Conservation (phyloP, 805 yeast species). For the Saturnispora quitensis region DNA sequence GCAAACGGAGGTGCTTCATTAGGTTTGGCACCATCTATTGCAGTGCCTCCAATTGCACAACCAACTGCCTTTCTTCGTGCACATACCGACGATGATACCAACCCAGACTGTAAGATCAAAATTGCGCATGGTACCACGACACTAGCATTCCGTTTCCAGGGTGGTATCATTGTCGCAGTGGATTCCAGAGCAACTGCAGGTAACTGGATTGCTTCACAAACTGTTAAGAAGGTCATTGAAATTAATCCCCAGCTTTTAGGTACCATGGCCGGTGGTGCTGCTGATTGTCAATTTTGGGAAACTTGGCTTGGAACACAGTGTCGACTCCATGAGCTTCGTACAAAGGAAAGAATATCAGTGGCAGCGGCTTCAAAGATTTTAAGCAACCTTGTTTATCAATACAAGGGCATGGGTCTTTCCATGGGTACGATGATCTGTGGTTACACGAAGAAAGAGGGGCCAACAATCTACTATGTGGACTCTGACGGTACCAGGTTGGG, state of each 20-base stretch:
- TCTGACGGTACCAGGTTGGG: slow-evolving; percentile 93
- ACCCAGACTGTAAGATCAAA: slow-evolving; percentile 91
- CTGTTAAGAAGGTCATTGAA: slow-evolving; percentile 94
- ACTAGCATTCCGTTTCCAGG: slow-evolving; percentile 89
- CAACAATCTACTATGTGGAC: slow-evolving; percentile 91
- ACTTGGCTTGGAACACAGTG: slow-evolving; percentile 98
- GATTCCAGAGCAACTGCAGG: slow-evolving; percentile 99
- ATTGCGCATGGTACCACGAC: slow-evolving; percentile 99
- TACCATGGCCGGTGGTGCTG: slow-evolving; percentile 99
- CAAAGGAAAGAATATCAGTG: slow-evolving; percentile 89
- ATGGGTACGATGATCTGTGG: slow-evolving; percentile 99
- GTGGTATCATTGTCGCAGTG: slow-evolving; percentile 92
- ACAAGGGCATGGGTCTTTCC: slow-evolving; percentile 96
- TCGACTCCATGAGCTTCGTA: slow-evolving; percentile 86
- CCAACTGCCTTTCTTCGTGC: slow-evolving; percentile 93
- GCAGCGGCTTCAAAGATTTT: slow-evolving; percentile 95
- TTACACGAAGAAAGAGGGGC: slow-evolving; percentile 89
- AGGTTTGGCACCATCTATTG: slow-evolving; percentile 48
- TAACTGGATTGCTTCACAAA: slow-evolving; percentile 95
- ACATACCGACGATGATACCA: slow-evolving; percentile 91
- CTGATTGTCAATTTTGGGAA: slow-evolving; percentile 99
- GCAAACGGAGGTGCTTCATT: slow-evolving; percentile 13
- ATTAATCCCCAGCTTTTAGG: slow-evolving; percentile 93
- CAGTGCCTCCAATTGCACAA: slow-evolving; percentile 74
- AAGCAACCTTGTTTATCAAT: slow-evolving; percentile 80